phyloP scores from a whole-genome alignment of 371 early-diverging fungal species.

The Mucor indicus region DNA sequence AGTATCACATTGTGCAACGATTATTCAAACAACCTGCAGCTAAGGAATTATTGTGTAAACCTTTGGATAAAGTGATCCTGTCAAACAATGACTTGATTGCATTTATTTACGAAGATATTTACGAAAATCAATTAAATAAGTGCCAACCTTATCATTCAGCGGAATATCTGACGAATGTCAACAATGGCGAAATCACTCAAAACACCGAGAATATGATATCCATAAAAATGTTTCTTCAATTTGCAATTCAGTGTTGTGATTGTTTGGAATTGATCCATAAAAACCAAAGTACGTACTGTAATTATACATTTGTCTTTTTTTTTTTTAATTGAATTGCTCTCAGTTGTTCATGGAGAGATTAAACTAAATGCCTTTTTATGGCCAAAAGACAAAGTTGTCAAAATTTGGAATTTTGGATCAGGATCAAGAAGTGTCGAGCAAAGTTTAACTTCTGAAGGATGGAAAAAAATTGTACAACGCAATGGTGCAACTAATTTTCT shows the following conservation, averaged over 20 bases:
- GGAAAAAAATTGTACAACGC: constrained; percentile 39
- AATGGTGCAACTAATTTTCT: constrained; percentile 28
- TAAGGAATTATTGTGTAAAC: constrained; percentile 29
- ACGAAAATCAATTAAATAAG: constrained; percentile 29
- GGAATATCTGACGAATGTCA: too few species aligned
- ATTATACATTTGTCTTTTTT: too few species aligned
- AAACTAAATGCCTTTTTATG: constrained; percentile 41
- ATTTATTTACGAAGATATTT: constrained; percentile 34
- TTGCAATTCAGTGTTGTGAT: constrained; percentile 46
- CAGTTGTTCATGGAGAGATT: constrained; percentile 48
- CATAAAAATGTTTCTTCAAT: constrained; percentile 29
- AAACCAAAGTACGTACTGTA: constrained; percentile 43
- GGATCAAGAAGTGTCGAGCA: constrained; percentile 38
- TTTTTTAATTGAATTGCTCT: too few species aligned
- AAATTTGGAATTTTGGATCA: constrained; percentile 46
- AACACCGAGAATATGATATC: constrained; percentile 1
- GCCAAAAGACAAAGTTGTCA: constrained; percentile 23
- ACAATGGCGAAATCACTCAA: too few species aligned
- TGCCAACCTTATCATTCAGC: constrained; percentile 23
- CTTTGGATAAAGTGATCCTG: constrained; percentile 33
- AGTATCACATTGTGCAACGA: constrained; percentile 42
- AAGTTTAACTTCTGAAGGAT: constrained; percentile 42
- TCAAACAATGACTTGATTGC: constrained; percentile 27
- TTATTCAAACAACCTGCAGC: constrained; percentile 28
- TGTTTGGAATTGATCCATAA: constrained; percentile 43